Percentiles rank a stretch among this genome's conserved stretches.
These are phyloP conservation scores for Cordyceps cateniannulata DNA, from an alignment of 2,329 filamentous ascomycete genomes.

Conservation along the genomic window DNA sequence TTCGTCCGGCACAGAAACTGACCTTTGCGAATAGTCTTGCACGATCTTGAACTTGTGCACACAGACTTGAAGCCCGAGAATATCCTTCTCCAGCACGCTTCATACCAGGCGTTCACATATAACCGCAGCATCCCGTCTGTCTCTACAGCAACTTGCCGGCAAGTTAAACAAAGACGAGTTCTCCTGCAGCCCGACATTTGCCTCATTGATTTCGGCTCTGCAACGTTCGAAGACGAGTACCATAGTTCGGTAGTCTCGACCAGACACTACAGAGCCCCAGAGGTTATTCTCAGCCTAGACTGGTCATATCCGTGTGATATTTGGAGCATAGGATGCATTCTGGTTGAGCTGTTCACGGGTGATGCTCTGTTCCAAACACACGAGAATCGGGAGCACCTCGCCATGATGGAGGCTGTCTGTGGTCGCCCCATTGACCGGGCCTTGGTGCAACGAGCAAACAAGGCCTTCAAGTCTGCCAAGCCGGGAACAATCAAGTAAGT, in stretches of 20 bases:
- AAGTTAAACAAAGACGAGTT: constrained; percentile 58
- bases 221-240: constrained; percentile 67
- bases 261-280: constrained; percentile 62
- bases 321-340: constrained; percentile 67
- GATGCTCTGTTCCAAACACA: constrained; percentile 68
- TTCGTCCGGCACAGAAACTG: constrained; percentile 15
- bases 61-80: constrained; percentile 72
- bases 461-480: constrained; percentile 3
- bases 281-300: constrained; percentile 63
- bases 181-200: constrained; percentile 63
- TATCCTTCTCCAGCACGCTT: constrained; percentile 58
- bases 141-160: constrained; percentile 51
- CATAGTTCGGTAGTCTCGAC: constrained; percentile 67
- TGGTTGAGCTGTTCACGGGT: constrained; percentile 66
- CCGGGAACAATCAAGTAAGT: constrained; percentile 8
- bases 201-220: constrained; percentile 65
- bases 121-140: constrained; percentile 64
- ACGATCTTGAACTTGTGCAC: constrained; percentile 95
- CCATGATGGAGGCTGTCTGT: constrained; percentile 70
- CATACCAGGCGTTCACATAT: constrained; percentile 65
- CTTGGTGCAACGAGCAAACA: constrained; percentile 7
- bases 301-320: constrained; percentile 69
- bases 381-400: constrained; percentile 64
- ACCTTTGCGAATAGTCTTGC: constrained; percentile 57
- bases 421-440: constrained; percentile 43